These are phyloP conservation scores for Musa schizocarpa DNA, from an alignment of 176 grass and related monocot genomes.

Conservation along the genomic window DNA sequence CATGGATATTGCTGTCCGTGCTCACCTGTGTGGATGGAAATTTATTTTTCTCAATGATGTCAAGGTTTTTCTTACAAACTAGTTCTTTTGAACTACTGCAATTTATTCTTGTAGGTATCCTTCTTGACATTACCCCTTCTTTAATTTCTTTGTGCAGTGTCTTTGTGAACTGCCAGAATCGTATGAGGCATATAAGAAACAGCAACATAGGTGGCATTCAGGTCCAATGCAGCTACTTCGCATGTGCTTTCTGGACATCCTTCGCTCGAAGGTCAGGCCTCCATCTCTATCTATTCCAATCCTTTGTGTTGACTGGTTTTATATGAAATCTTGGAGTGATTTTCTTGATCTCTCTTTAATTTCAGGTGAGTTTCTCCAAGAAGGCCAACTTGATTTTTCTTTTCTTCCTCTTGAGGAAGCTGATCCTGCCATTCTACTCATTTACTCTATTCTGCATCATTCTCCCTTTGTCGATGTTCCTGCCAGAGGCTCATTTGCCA, in stretches of 20 bases:
- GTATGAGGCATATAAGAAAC: conserved; percentile 30
- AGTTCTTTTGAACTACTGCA: not conserved
- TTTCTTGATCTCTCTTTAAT: not conserved
- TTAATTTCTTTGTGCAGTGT: conserved; percentile 12
- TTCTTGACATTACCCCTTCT: not conserved
- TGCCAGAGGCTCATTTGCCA: conserved; percentile 27
- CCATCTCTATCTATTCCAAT: not conserved
- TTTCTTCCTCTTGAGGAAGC: conserved; percentile 26
- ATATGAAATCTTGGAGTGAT: not conserved
- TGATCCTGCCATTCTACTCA: conserved; percentile 28
- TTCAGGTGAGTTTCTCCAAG: conserved; percentile 22
- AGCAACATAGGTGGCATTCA: conserved; percentile 29
- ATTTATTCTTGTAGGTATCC: not conserved
- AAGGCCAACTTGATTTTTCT: conserved; percentile 32
- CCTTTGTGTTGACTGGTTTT: not conserved
- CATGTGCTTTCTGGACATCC: conserved; percentile 26
- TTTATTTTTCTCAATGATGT: conserved; percentile 32
- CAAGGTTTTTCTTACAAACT: conserved; percentile 5
- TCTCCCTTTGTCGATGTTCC: conserved; percentile 25
- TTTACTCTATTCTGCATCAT: conserved; percentile 31
- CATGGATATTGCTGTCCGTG: conserved; percentile 30
- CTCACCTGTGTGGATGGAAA: conserved; percentile 31
- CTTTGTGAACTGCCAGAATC: conserved; percentile 28
- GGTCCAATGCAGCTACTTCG: conserved; percentile 30
- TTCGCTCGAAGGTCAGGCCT: conserved; percentile 19